phyloP scores from a whole-genome alignment of 352 stramenopile genomes.

The Pilasporangium apinafurcum region DNA sequence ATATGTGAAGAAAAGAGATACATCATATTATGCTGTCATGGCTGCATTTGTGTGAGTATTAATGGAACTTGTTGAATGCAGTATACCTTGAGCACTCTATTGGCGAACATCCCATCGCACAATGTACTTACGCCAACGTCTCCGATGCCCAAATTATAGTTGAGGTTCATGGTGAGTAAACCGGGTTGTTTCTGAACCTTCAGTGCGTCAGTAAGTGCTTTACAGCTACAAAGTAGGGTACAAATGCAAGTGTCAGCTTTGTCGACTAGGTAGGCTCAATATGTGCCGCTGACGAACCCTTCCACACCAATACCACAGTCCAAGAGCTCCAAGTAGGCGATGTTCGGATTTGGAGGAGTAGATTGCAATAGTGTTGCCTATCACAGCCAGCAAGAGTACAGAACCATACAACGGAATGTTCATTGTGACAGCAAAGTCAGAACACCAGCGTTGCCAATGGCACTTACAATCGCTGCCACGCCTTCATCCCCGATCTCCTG shows the following conservation, averaged over 20 bases:
- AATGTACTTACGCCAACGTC: conserved; percentile 47
- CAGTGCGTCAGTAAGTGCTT: conserved; percentile 40
- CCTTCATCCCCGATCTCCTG: conserved; percentile 75
- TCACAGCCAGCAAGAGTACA: no score
- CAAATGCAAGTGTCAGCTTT: neutral
- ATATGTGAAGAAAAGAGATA: neutral
- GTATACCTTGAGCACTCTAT: conserved; percentile 54
- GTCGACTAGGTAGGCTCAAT: neutral
- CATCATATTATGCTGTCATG: no score
- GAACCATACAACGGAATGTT: neutral
- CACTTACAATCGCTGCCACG: conserved; percentile 50
- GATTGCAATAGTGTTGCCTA: conserved; percentile 40
- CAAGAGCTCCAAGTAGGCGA: conserved; percentile 73
- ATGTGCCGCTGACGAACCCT: conserved; percentile 11
- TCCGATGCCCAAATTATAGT: conserved; percentile 61
- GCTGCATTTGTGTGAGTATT: no score
- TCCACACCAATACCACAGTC: conserved; percentile 65
- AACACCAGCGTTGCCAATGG: neutral
- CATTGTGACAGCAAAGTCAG: neutral
- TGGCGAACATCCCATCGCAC: conserved; percentile 64
- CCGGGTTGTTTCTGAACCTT: conserved; percentile 41
- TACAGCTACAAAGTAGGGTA: conserved; percentile 32
- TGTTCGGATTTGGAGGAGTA: conserved; percentile 39
- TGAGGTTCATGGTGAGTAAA: conserved; percentile 68
- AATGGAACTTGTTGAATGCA: no score